Evolutionary conservation across 305 asterid species (phyloP).

Genomic region (Lippia alba): DNA sequence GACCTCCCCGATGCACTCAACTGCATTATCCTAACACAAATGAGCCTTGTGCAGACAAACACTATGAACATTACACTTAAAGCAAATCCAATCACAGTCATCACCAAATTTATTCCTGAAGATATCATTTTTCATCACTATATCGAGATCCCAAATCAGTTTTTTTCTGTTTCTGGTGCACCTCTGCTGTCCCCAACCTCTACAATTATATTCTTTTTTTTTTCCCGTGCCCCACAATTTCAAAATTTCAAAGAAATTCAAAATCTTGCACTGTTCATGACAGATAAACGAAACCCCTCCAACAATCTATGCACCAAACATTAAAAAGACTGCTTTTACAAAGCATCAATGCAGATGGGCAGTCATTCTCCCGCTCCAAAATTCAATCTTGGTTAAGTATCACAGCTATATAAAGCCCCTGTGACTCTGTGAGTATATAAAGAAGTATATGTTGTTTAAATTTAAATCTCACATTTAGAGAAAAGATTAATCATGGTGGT

Average conservation of each 20-base stretch:
- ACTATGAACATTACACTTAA: slow-evolving; percentile 81
- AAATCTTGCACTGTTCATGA: slow-evolving; percentile 38
- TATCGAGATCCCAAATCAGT: slow-evolving; percentile 28
- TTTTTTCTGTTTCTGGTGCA: not conserved
- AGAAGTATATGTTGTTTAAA: slow-evolving; percentile 1
- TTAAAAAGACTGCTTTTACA: slow-evolving; percentile 17
- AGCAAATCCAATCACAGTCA: slow-evolving; percentile 91
- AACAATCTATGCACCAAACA: slow-evolving; percentile 18
- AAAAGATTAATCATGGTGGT: slow-evolving; percentile 35
- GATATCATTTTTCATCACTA: slow-evolving; percentile 52
- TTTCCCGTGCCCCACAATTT: slow-evolving; percentile 31
- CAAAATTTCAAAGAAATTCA: slow-evolving; percentile 39
- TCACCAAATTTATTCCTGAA: slow-evolving; percentile 78
- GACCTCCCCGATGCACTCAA: slow-evolving; percentile 61
- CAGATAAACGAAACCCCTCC: slow-evolving; percentile 37
- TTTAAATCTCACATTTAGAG: slow-evolving; percentile 25
- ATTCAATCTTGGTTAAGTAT: not conserved
- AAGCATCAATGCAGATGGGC: slow-evolving; percentile 19
- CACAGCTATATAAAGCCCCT: not conserved
- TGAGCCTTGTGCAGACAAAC: slow-evolving; percentile 87
- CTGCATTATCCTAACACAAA: slow-evolving; percentile 77
- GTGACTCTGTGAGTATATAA: slow-evolving; percentile 18
- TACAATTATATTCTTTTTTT: too few species aligned
- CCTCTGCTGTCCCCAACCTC: slow-evolving; percentile 12
- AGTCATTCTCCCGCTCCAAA: slow-evolving; percentile 15